Base-by-base conservation (phyloP, 108 stramenopile species). In the Nitzschia sp. region DNA sequence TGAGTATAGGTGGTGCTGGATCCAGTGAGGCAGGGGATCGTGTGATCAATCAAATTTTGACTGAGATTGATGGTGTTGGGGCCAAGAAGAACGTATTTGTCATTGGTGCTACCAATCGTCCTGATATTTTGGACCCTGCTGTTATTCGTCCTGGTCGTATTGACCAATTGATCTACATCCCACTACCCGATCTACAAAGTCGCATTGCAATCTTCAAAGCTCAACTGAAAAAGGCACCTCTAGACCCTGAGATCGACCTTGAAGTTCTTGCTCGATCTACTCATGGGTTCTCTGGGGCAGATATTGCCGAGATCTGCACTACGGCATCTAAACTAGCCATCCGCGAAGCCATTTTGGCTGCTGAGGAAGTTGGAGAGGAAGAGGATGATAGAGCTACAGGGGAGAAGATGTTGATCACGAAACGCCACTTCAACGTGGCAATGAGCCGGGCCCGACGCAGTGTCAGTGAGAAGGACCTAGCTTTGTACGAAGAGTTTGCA, bases 41-140 rank as follows among this genome's bases (percentile, higher is more conserved):
- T 62, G 96, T 99, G 48, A 96, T 98, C 66, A 98, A 97, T 85
- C 97, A 99, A 70, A 96, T 99, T 72, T 75, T 99, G 20, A 95
- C 96, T 5, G 98, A 99, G 77, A 96, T 99, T 81, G 97, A 98
- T 70, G 98, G 97, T 44, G 85, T 98, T 38, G 97, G 96, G 19
- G 93, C 90, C n/a, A 78, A 92, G 44, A 95, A 95, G 78, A 91
- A 89, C 26, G 85, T 96, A 6, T 95, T 96, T 63, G 90, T 96
- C 17, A 94, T 97, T 65, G 97, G 91, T 41, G 97, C 97, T 8
- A 97, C 97, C 6, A 97, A 97, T 72, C 80, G 97, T 57, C 95
- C 93, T 2, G 95, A 97, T 74, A 88, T 96, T 53, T 75, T 97
- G 6, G 97, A 97, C 57, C 89, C 93, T 40, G 97, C 93, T 43